Conservation (phyloP, 2,329 filamentous ascomycete genomes). For the Knufia fluminis region DNA sequence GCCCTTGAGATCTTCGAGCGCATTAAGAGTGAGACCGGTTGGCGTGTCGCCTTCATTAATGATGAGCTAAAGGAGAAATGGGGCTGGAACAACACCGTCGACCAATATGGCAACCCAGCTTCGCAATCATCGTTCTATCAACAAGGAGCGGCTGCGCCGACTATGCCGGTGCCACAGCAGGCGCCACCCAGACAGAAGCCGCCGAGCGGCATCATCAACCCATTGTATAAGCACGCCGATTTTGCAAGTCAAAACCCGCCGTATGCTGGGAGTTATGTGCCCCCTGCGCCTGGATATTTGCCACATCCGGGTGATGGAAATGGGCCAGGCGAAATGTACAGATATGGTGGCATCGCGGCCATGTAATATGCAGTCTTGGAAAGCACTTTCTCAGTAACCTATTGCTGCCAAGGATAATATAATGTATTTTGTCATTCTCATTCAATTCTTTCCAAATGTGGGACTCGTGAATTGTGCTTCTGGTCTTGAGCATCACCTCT, state of each 20-base stretch:
- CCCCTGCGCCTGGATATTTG: slow-evolving; percentile 38
- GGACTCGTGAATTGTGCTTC: too few relatives aligned
- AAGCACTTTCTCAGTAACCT: too few relatives aligned
- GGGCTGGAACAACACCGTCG: slow-evolving; percentile 53
- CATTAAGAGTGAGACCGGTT: slow-evolving; percentile 68
- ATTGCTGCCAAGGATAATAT: too few relatives aligned
- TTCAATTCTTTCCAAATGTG: too few relatives aligned
- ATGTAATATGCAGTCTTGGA: slow-evolving; percentile 6
- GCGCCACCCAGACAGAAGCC: slow-evolving; percentile 28
- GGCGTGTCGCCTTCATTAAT: slow-evolving; percentile 64
- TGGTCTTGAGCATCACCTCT: too few relatives aligned
- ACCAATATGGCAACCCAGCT: slow-evolving; percentile 26
- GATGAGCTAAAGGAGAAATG: slow-evolving; percentile 65
- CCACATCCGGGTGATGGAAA: slow-evolving; percentile 6
- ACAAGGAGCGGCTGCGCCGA: slow-evolving; percentile 12
- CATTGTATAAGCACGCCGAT: slow-evolving; percentile 61
- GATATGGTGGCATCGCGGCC: slow-evolving; percentile 17
- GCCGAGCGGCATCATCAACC: slow-evolving; percentile 53
- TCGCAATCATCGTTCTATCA: slow-evolving; percentile 24
- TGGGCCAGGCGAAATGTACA: slow-evolving; percentile 15
- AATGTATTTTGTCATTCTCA: too few relatives aligned
- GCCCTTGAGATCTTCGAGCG: slow-evolving; percentile 66
- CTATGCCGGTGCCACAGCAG: slow-evolving; percentile 19
- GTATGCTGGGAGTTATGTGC: slow-evolving; percentile 71
- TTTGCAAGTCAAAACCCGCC: slow-evolving; percentile 71